Evolutionary conservation across 495 filamentous ascomycete genomes (phyloP).

Genomic region (Apodospora peruviana): DNA sequence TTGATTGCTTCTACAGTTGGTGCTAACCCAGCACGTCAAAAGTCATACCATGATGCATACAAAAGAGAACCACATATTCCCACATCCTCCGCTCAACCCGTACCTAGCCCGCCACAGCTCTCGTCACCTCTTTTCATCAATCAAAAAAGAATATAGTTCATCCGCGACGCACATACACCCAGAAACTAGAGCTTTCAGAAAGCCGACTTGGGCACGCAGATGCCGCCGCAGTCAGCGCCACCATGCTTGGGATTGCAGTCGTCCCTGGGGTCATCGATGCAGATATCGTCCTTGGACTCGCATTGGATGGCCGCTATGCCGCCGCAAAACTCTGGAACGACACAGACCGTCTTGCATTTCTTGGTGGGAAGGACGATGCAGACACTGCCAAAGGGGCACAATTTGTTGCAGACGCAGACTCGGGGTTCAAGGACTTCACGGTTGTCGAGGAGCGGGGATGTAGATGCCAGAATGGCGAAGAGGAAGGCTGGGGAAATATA

Average conservation of each 20-base stretch:
- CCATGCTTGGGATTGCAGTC: constrained; percentile 22
- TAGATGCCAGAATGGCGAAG: background rate
- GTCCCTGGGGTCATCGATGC: constrained; percentile 26
- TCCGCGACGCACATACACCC: too few species aligned
- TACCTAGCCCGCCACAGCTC: too few species aligned
- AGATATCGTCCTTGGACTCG: constrained; percentile 13
- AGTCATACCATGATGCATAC: too few species aligned
- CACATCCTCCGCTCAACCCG: too few species aligned
- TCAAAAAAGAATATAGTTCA: too few species aligned
- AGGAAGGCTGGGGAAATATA: background rate
- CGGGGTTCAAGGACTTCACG: too few species aligned
- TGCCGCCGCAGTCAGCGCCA: constrained; percentile 24
- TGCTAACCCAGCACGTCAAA: too few species aligned
- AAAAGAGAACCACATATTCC: too few species aligned
- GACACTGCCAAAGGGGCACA: background rate
- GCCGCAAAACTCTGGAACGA: constrained; percentile 22
- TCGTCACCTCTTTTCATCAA: too few species aligned
- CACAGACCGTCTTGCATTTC: constrained; percentile 12
- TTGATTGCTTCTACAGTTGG: too few species aligned
- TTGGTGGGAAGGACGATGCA: background rate
- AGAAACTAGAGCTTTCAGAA: too few species aligned
- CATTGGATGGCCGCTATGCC: constrained; percentile 23
- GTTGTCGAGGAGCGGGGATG: background rate
- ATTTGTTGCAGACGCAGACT: background rate
- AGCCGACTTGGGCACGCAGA: constrained; percentile 18